Conservation (phyloP, 805 yeast species). For the Ogataea philodendri region DNA sequence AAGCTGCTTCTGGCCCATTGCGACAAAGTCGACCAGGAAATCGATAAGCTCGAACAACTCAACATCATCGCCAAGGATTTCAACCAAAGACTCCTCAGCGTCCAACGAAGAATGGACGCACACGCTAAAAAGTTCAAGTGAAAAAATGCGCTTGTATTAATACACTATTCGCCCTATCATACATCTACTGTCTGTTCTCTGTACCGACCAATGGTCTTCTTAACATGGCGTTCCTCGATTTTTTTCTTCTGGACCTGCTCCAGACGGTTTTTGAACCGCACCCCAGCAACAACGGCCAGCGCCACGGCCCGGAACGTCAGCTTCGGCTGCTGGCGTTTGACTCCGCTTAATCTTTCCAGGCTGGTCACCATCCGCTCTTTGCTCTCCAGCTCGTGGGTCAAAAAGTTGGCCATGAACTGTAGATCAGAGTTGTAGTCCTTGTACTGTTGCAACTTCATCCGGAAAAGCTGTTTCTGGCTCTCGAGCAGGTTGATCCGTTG, state of each 20-base stretch:
- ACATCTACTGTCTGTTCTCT: constrained; percentile 13
- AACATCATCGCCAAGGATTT: constrained; percentile 33
- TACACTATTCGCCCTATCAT: constrained; percentile 13
- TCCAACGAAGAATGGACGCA: constrained; percentile 21
- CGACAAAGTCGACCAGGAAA: constrained; percentile 29
- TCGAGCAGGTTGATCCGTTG: constrained; percentile 29
- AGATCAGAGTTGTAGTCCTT: constrained; percentile 36
- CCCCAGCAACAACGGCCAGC: constrained; percentile 37
- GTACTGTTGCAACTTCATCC: constrained; percentile 46
- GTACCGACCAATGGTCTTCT: constrained; percentile 18
- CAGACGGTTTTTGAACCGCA: constrained; percentile 36
- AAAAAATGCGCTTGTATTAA: constrained; percentile 10
- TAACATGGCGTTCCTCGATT: constrained; percentile 18
- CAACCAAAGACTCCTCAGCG: constrained; percentile 21
- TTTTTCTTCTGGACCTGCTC: constrained; percentile 22
- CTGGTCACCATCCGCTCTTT: constrained; percentile 22
- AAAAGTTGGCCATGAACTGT: constrained; percentile 34
- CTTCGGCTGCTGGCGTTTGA: constrained; percentile 23
- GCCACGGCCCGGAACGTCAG: constrained; percentile 30
- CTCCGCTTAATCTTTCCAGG: constrained; percentile 4
- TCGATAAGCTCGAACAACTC: constrained; percentile 36
- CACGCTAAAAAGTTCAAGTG: constrained; percentile 19
- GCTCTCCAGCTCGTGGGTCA: constrained; percentile 30
- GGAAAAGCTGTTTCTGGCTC: constrained; percentile 44
- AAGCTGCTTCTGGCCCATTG: constrained; percentile 25